Evolutionary conservation across 768 basidiomycete genomes (phyloP), one percentile per base, ranked within the genome.

Genomic region (Hericium rajendrae): DNA sequence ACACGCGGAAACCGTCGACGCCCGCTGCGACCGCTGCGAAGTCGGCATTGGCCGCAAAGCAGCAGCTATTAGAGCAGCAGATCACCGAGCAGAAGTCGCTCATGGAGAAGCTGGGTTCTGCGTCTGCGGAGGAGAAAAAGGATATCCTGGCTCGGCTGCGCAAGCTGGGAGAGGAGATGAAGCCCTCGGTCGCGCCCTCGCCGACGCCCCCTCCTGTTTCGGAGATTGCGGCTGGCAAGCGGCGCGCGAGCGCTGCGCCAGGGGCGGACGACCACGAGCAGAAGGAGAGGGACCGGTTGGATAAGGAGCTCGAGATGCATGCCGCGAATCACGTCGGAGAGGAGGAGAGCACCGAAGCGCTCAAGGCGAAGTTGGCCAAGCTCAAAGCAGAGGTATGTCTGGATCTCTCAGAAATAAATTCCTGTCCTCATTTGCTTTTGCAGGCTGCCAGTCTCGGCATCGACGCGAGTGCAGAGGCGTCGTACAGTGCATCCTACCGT

Each of bases 21-120:
- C 56, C 74, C 39, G 22, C 67, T 18, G 67, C 74, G 32, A 56
- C 20, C 13, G 61, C 72, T 38, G 62, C 74, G 22, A 70, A 77
- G 6, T 71, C 77, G 49, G 79, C 78, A 3, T 77, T 90, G 37
- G 88, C 86, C 2, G 83, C 80, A 3, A 88, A 88, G 68, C 87
- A 89, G 65, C 81, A 85, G 59, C 74, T 85, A 40, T 71, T 91
- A 20, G 88, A 92, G 62, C 80, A 86, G 67, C 87, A 88, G 65
- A 92, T 97, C 58, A 78, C 84, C 0, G 91, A 94, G 71, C 94
- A 95, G 72, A 95, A 94, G 69, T 75, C 82, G 1, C 74, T 97
- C 57, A 87, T 97, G 83, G 78, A 77, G 6, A 80, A 81, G 38
- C 71, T 95, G 13, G 70, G 75, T 24, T 79, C 80, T 4, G 83